Evolutionary conservation across 345 rosid genomes (phyloP), one percentile per base, ranked within the genome.

Genomic region (Stellera chamaejasme): DNA sequence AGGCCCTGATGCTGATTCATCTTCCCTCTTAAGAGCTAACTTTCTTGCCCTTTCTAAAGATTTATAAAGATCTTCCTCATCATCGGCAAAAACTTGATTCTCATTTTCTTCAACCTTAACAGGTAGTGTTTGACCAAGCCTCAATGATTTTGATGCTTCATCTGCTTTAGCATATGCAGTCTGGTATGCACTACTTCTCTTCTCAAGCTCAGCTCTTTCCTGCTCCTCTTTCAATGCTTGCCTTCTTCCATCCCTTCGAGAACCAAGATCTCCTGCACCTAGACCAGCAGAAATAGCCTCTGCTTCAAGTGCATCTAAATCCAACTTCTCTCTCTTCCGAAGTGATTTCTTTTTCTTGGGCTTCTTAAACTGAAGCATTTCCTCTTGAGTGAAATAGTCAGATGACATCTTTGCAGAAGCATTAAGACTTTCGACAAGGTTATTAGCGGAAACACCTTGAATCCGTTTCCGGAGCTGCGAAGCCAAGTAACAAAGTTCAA

Each of bases 271-370:
- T 59, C 77, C 88, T 59, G 70, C 72, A 64, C 87, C 97, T 64
- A 93, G 71, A 19, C 99, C 99, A 19, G 84, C 63, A 56, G 99
- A 73, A 55, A 78, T 63, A 41, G 97, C 99, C 73, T 84, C 97
- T 44, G 86, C 88, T 89, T 93, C 99, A 60, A 93, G 94, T 53
- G 81, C 81, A 66, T 75, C 86, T 70, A 93, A 36, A 72, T 93
- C 92, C 77, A 89, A 66, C 81, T 89, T 93, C 51, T 93, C 94
- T 79, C 74, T 89, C 75, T 71, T 93, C 56, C 97, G 73, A 68
- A 89, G 67, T 14, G 84, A 70, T 74, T 93, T 93, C 75, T 77
- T 93, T 66, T 89, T 89, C 82, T 89, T 93, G 60, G 99, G 87
- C 72, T 87, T 93, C 70, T 84, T 93, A 64, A 89, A 93, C 36